phyloP scores from a whole-genome alignment of 1,284 basidiomycete genomes.

The Cutaneotrichosporon daszewskae region DNA sequence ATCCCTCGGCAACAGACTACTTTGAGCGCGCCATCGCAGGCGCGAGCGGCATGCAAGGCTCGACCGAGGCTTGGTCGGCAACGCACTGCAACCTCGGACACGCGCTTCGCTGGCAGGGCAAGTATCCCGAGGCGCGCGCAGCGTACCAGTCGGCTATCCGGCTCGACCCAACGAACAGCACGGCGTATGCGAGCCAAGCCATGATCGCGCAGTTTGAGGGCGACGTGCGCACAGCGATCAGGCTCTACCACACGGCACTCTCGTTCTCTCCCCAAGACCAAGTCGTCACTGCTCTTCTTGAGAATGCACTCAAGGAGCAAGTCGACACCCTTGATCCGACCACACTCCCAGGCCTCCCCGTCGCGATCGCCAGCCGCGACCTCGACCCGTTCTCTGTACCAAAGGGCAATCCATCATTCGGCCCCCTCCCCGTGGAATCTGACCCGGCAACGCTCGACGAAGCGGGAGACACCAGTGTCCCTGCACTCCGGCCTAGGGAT shows the following conservation, averaged over 20 bases:
- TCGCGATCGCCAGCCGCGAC: conserved; percentile 25
- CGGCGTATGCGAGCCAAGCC: conserved; percentile 74
- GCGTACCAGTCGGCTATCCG: conserved; percentile 71
- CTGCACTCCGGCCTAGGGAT: not conserved
- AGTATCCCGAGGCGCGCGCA: conserved; percentile 60
- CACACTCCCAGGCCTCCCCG: conserved; percentile 36
- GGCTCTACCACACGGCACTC: conserved; percentile 83
- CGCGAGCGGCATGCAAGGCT: conserved; percentile 74
- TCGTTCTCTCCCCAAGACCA: conserved; percentile 80
- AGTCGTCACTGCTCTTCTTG: conserved; percentile 75
- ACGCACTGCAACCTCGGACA: conserved; percentile 89
- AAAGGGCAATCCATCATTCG: conserved; percentile 37
- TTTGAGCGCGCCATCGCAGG: conserved; percentile 68
- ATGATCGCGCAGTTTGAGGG: conserved; percentile 71
- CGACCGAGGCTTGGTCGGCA: conserved; percentile 73
- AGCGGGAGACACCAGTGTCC: conserved; percentile 22
- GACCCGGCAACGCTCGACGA: conserved; percentile 28
- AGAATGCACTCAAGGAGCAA: conserved; percentile 63
- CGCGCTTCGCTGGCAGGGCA: conserved; percentile 72
- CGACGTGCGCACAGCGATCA: conserved; percentile 69
- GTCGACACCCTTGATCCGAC: conserved; percentile 38
- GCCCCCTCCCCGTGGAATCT: conserved; percentile 31
- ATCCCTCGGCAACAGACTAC: conserved; percentile 61
- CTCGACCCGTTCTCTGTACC: conserved; percentile 43
- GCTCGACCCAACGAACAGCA: conserved; percentile 69